Evolutionary conservation across 2,329 filamentous ascomycete species (phyloP).

Genomic region (Blastomyces parvus): DNA sequence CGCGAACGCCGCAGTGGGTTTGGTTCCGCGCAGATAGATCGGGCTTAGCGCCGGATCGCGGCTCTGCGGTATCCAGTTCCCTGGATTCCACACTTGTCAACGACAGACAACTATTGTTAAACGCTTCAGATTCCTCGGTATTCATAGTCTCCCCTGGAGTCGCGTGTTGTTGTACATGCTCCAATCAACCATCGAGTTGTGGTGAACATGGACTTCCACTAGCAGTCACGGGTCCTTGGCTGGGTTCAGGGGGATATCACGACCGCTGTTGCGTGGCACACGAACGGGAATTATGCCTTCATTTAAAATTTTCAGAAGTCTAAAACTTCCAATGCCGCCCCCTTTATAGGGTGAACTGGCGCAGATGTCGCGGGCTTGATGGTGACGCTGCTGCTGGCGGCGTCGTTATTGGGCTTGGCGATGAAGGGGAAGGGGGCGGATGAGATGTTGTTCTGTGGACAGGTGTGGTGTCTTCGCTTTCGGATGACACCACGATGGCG

Average conservation of each 20-base stretch:
- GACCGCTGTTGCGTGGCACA: not conserved
- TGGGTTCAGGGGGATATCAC: not conserved
- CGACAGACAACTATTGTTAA: not conserved
- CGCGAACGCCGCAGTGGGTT: too few relatives aligned
- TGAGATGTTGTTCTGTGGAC: not conserved
- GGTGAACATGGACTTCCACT: not conserved
- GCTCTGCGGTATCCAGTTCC: not conserved
- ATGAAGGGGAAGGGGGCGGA: not conserved
- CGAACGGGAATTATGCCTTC: not conserved
- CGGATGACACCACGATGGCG: constrained; percentile 13
- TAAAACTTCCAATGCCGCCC: not conserved
- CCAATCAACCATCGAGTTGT: not conserved
- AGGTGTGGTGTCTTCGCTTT: constrained; percentile 1
- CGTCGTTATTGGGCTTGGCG: not conserved
- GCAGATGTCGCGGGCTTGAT: not conserved
- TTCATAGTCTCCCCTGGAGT: not conserved
- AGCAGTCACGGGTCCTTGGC: not conserved
- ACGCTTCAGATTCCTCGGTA: not conserved
- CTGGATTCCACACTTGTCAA: not conserved
- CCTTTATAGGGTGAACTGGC: constrained; percentile 1
- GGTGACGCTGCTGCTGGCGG: constrained; percentile 1
- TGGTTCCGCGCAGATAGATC: not conserved
- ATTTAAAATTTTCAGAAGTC: not conserved
- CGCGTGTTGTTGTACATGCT: not conserved
- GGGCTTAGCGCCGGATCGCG: not conserved